phyloP scores from a whole-genome alignment of 176 grass and related monocot species.

The Ampelocalamus luodianensis region DNA sequence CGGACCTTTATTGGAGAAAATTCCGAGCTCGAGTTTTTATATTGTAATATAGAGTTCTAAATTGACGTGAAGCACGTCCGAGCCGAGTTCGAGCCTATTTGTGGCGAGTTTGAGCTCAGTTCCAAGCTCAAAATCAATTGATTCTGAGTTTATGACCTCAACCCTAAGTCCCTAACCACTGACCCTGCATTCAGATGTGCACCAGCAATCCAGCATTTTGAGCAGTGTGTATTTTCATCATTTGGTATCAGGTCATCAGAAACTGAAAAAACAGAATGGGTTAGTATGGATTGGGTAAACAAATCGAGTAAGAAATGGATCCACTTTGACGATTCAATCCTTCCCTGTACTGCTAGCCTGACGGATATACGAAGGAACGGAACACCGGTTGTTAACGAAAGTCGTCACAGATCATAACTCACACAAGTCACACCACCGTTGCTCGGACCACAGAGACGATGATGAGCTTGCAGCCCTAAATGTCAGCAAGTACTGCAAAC shows the following conservation, averaged over 20 bases:
- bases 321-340: not conserved
- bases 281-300: not conserved
- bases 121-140: not conserved
- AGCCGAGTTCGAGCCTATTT: not conserved
- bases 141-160: not conserved
- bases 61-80: not conserved
- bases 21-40: not conserved
- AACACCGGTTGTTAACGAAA: constrained; percentile 11
- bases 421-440: not conserved
- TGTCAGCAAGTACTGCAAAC: constrained; percentile 6
- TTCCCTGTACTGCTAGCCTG: not conserved
- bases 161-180: not conserved
- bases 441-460: constrained; percentile 30
- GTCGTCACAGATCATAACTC: constrained; percentile 18
- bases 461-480: constrained; percentile 38
- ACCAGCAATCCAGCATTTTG: not conserved
- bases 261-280: not conserved
- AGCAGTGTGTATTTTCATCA: not conserved
- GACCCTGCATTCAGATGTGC: not conserved
- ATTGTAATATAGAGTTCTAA: not conserved
- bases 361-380: not conserved
- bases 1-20: not conserved
- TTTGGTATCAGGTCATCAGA: not conserved
- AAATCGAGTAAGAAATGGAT: not conserved
- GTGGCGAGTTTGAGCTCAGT: not conserved